Conservation (phyloP, 2,329 filamentous ascomycete species). For the Falciphora oryzae region DNA sequence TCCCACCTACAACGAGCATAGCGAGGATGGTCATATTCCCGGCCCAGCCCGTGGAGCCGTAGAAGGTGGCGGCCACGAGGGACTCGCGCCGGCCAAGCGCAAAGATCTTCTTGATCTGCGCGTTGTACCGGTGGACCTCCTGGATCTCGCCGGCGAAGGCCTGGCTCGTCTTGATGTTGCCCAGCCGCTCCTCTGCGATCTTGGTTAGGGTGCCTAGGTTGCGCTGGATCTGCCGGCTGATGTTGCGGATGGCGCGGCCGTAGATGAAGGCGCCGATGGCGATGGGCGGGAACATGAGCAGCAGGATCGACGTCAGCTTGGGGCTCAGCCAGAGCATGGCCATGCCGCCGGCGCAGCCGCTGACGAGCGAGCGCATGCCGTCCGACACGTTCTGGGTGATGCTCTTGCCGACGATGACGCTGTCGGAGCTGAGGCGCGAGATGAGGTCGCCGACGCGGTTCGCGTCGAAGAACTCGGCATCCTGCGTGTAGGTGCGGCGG, state of each 20-base stretch:
- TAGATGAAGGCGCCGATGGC: slow-evolving; percentile 89
- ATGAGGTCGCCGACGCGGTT: slow-evolving; percentile 96
- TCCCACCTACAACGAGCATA: slow-evolving; percentile 83
- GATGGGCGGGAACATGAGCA: slow-evolving; percentile 84
- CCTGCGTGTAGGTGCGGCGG: slow-evolving; percentile 88
- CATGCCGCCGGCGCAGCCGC: slow-evolving; percentile 79
- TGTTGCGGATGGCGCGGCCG: slow-evolving; percentile 77
- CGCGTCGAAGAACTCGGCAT: slow-evolving; percentile 98
- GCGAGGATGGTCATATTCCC: slow-evolving; percentile 95
- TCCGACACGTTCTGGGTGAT: slow-evolving; percentile 98
- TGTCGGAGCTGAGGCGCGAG: slow-evolving; percentile 90
- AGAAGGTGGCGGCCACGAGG: slow-evolving; percentile 85
- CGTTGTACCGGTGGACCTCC: slow-evolving; percentile 87
- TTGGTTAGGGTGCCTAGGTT: slow-evolving; percentile 91
- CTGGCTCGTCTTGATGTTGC: slow-evolving; percentile 94
- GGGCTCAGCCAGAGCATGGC: slow-evolving; percentile 96
- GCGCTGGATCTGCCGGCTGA: slow-evolving; percentile 90
- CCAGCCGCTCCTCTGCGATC: slow-evolving; percentile 94
- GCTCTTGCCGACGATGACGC: slow-evolving; percentile 95
- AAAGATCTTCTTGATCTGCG: slow-evolving; percentile 88
- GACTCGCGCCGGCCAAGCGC: slow-evolving; percentile 81
- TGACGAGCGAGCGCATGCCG: slow-evolving; percentile 85
- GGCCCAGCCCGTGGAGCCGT: slow-evolving; percentile 77
- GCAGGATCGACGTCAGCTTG: slow-evolving; percentile 80
- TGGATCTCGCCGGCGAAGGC: slow-evolving; percentile 91